Conservation (phyloP, 345 rosid species). For the Linum lewisii region DNA sequence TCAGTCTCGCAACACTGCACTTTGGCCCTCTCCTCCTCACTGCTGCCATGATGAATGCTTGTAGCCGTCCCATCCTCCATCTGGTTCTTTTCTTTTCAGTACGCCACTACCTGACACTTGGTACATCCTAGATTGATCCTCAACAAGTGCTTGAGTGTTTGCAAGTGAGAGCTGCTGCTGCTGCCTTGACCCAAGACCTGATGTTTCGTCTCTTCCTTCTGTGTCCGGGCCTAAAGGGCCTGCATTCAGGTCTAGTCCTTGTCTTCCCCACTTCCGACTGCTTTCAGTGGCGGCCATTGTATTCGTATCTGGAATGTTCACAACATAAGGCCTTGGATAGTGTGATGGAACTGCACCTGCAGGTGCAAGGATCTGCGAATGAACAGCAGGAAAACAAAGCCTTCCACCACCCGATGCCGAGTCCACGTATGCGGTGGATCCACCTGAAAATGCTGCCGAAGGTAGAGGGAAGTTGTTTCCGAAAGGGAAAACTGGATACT, state of each 20-base stretch:
- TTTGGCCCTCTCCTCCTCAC: too few relatives aligned
- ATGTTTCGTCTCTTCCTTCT: conserved; percentile 2
- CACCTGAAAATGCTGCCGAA: conserved; percentile 1
- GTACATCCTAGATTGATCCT: conserved; percentile 1
- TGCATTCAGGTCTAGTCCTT: conserved; percentile 2
- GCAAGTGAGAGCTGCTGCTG: not conserved
- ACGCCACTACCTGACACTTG: conserved; percentile 4
- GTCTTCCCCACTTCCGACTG: conserved; percentile 6
- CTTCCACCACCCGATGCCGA: conserved; percentile 5
- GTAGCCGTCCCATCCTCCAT: conserved; percentile 7
- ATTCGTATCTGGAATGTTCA: conserved; percentile 4
- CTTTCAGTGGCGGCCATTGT: not conserved
- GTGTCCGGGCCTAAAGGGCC: not conserved
- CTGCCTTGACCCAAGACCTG: not conserved
- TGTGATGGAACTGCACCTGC: conserved; percentile 1
- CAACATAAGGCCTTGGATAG: conserved; percentile 1
- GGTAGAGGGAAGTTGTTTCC: conserved; percentile 2
- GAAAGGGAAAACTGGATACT: conserved; percentile 5
- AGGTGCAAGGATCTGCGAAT: conserved; percentile 1
- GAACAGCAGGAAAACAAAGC: conserved; percentile 4
- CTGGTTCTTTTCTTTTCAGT: conserved; percentile 3
- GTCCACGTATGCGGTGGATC: conserved; percentile 1
- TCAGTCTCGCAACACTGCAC: too few relatives aligned
- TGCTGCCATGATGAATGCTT: not conserved
- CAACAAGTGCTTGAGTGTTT: not conserved